Conservation (phyloP, 805 yeast genomes). For the Phaffomyces opuntiae region DNA sequence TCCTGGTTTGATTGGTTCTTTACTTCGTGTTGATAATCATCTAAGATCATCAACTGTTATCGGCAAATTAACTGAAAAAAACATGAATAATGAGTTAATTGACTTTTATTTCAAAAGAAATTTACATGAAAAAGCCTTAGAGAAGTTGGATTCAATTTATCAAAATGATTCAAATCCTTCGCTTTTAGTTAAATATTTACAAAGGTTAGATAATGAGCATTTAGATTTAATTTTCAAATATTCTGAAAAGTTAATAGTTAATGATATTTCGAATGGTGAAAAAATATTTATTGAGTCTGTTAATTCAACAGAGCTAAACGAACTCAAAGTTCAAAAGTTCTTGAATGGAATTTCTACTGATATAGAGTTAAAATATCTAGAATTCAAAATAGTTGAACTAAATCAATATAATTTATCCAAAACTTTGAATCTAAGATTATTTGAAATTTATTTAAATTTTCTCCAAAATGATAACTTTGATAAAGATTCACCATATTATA, state of each 20-base stretch:
- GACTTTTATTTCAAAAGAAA: constrained; percentile 67
- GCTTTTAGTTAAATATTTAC: constrained; percentile 45
- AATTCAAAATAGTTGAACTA: constrained; percentile 39
- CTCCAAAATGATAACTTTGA: constrained; percentile 13
- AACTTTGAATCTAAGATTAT: constrained; percentile 36
- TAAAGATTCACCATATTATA: constrained; percentile 18
- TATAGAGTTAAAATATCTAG: constrained; percentile 42
- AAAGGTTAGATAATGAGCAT: constrained; percentile 41
- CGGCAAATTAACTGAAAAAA: constrained; percentile 37
- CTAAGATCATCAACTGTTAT: constrained; percentile 56
- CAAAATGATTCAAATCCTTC: constrained; percentile 36
- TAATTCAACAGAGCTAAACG: constrained; percentile 40
- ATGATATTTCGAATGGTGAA: constrained; percentile 30
- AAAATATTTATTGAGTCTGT: constrained; percentile 58
- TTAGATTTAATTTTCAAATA: constrained; percentile 52
- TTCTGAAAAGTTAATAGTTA: constrained; percentile 23
- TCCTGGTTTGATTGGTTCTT: constrained; percentile 74
- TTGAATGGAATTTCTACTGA: constrained; percentile 28
- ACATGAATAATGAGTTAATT: constrained; percentile 58
- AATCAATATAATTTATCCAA: constrained; percentile 25
- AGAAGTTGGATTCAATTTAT: constrained; percentile 3
- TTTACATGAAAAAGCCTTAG: constrained; percentile 60
- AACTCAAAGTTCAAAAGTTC: constrained; percentile 48
- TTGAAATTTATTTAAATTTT: constrained; percentile 35
- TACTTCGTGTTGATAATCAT: constrained; percentile 65